These are phyloP conservation scores for Phyllosticta citrichinensis DNA, from an alignment of 2,329 filamentous ascomycete genomes.

Conservation along the genomic window DNA sequence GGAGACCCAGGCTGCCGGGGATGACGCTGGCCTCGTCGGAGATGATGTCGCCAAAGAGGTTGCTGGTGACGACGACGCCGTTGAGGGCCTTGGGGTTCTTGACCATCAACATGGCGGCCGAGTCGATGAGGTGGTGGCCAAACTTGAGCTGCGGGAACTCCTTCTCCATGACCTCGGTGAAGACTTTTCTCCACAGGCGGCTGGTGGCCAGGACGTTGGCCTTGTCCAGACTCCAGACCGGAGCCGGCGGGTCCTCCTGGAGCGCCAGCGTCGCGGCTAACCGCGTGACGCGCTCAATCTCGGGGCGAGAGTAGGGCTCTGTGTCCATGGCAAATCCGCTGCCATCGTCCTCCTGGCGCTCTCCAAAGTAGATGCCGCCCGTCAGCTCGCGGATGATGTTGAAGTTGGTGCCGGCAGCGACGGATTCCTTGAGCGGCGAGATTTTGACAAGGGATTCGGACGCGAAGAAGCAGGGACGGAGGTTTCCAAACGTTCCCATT, in stretches of 20 bases:
- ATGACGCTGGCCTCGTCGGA: conserved; percentile 93
- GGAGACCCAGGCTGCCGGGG: conserved; percentile 75
- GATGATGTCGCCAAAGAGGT: conserved; percentile 93
- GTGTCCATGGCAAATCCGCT: conserved; percentile 70
- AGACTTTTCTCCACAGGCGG: conserved; percentile 78
- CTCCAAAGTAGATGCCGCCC: conserved; percentile 91
- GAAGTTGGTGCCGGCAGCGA: conserved; percentile 83
- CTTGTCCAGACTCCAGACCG: conserved; percentile 86
- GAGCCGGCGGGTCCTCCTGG: conserved; percentile 62
- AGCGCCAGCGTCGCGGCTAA: conserved; percentile 74
- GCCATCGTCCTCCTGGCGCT: conserved; percentile 70
- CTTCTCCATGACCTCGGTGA: conserved; percentile 71
- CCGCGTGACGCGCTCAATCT: conserved; percentile 81
- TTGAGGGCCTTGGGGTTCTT: conserved; percentile 86
- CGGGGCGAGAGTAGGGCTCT: conserved; percentile 72
- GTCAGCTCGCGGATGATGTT: conserved; percentile 88
- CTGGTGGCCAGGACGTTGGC: conserved; percentile 91
- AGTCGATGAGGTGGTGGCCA: conserved; percentile 87
- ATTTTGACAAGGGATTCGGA: conserved; percentile 72
- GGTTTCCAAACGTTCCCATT: conserved; percentile 88
- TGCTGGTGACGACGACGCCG: conserved; percentile 85
- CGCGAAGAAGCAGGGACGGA: conserved; percentile 91
- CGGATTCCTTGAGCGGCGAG: conserved; percentile 76
- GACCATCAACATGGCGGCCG: conserved; percentile 94
- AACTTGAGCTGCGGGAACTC: conserved; percentile 84